A percentile compares a stretch with the other conserved stretches of the same genome.
Evolutionary conservation across 257 asterid species (phyloP).

Genomic region (Solanum bukasovii): DNA sequence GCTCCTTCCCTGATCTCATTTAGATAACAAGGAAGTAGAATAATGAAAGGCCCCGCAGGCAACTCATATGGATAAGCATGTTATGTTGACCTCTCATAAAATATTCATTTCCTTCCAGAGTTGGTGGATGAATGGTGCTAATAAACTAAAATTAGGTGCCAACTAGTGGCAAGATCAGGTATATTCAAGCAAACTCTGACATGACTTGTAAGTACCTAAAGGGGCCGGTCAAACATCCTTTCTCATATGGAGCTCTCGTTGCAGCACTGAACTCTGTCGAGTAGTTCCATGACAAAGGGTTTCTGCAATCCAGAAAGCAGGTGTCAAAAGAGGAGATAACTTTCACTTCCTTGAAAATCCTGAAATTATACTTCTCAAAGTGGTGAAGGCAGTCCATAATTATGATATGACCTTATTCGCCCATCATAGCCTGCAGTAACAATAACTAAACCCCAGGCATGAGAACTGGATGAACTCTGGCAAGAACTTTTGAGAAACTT

Average conservation of each 20-base stretch:
- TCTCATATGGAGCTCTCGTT: not conserved
- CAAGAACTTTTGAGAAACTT: conserved; percentile 60
- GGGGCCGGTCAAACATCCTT: not conserved
- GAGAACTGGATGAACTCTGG: conserved; percentile 54
- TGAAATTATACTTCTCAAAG: not conserved
- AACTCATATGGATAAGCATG: not conserved
- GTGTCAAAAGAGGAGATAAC: not conserved
- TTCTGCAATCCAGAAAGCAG: not conserved
- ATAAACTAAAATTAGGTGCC: not conserved
- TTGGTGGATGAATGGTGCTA: not conserved
- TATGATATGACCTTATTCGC: conserved; percentile 72
- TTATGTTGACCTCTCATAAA: not conserved
- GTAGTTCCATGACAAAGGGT: not conserved
- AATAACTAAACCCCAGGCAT: conserved; percentile 80
- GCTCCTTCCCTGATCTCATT: not conserved
- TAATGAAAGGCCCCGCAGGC: not conserved
- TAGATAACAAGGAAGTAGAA: not conserved
- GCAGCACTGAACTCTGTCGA: not conserved
- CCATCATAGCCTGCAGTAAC: conserved; percentile 90
- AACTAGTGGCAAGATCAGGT: not conserved
- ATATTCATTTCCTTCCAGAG: not conserved
- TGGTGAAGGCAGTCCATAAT: conserved; percentile 68
- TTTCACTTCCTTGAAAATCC: not conserved
- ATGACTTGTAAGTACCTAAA: not conserved
- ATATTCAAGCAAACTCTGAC: not conserved